Conservation (phyloP, 176 grass and related monocot genomes). For the Aegilops bicornis region DNA sequence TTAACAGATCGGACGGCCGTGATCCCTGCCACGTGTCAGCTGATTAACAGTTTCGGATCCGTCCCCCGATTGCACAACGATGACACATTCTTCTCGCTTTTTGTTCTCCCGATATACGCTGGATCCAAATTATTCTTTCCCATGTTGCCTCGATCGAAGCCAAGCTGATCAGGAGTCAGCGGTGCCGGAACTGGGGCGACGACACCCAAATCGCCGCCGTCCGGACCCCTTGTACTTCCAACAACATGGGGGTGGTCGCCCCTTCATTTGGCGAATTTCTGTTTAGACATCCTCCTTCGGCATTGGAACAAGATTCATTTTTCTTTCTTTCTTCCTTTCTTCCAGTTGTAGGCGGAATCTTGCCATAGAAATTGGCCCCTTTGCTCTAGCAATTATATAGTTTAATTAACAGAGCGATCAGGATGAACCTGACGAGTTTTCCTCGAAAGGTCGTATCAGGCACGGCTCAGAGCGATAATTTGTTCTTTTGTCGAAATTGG, state of each 20-base stretch:
- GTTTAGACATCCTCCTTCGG: background rate
- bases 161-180: background rate
- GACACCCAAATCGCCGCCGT: background rate
- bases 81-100: background rate
- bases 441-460: background rate
- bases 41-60: too few species aligned
- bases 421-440: background rate
- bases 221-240: background rate
- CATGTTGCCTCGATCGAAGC: background rate
- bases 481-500: background rate
- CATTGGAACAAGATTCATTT: background rate
- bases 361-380: background rate
- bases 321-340: background rate
- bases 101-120: background rate
- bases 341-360: background rate
- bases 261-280: background rate
- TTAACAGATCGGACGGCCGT: too few species aligned
- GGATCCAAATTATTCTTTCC: background rate
- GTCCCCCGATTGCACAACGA: too few species aligned
- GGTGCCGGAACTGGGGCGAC: background rate
- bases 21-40: rapidly evolving
- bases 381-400: background rate
- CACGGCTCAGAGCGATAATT: background rate
- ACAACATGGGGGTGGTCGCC: too few species aligned
- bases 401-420: background rate